Evolutionary conservation across 768 basidiomycete genomes (phyloP), one percentile per base, ranked within the genome.

Genomic region (Pleurotus salmoneostramineus): DNA sequence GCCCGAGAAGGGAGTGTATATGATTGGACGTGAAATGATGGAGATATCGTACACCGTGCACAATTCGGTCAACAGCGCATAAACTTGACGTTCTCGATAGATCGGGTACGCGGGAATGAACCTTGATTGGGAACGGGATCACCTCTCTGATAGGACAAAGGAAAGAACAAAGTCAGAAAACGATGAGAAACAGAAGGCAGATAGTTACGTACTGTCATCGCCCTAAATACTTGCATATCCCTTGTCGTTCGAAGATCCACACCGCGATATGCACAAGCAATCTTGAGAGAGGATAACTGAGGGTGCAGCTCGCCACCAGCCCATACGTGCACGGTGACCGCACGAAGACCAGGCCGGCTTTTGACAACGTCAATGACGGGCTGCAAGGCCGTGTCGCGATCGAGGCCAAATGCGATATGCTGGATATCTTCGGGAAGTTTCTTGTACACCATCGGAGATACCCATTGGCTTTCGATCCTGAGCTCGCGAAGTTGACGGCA

Each of bases 231-330:
- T 58, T 72, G 69, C 43, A 88, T 72, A 63, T 87, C 80, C 48
- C 68, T 69, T 32, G 80, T 80, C 36, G 83, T 69, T 55, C 70
- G 69, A 62, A 89, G 67, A 32, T 79, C 78, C 46, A 89, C 74
- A 48, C 87, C 87, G 59, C 77, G 75, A 63, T 77, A 76, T 12
- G 84, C 85, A 68, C 89, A 91, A 3, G 79, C 80, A 62, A 87
- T 83, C 70, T 79, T 83, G 59, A 91, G 71, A 40, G 74, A 73
- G 21, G 81, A 64, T 35, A 87, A 74, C 61, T 80, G 74, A 40
- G 77, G 71, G 56, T 88, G 81, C 10, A 63, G 66, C 46, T 78
- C 70, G 2, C 83, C 82, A 40, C 77, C 77, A 43, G 76, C 72
- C 78, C 83, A 84, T 42, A 84, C 44, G 56, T 84, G 79, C 45